A percentile compares a stretch with the other conserved stretches of the same genome.
These are phyloP conservation scores for Candida ficus DNA, from an alignment of 805 yeast genomes.

Conservation along the genomic window DNA sequence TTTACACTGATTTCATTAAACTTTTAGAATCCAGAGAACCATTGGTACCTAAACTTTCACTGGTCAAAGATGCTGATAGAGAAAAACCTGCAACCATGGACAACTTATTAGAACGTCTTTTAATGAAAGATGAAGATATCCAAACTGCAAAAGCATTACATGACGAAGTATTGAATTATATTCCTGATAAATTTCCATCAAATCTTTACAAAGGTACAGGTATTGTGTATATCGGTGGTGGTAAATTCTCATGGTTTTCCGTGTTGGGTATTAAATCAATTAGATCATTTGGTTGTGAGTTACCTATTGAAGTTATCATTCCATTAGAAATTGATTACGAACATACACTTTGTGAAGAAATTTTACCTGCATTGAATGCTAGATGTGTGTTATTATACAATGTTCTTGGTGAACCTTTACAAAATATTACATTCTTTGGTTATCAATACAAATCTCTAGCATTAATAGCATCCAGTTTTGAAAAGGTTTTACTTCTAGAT, in stretches of 20 bases:
- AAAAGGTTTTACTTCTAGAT: conserved; percentile 68
- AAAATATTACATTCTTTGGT: conserved; percentile 37
- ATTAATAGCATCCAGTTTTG: conserved; percentile 69
- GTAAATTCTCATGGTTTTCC: conserved; percentile 59
- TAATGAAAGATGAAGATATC: conserved; percentile 5
- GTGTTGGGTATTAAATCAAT: conserved; percentile 46
- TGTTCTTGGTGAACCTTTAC: background rate
- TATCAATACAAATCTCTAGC: conserved; percentile 75
- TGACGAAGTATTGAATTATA: too few relatives aligned
- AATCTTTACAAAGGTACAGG: conserved; percentile 52
- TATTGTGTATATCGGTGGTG: conserved; percentile 70
- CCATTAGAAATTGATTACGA: conserved; percentile 60
- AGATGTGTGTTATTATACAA: background rate
- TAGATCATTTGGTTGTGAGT: conserved; percentile 57
- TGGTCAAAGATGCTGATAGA: conserved; percentile 2
- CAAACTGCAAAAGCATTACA: too few relatives aligned
- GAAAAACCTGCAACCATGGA: too few relatives aligned
- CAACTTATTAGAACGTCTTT: too few relatives aligned
- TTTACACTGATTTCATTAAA: conserved; percentile 11
- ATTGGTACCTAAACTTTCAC: too few relatives aligned
- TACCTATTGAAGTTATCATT: conserved; percentile 80
- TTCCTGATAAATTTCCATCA: conserved; percentile 6
- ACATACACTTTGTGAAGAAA: background rate
- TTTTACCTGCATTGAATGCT: background rate
- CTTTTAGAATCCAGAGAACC: conserved; percentile 11